Evolutionary conservation across 2,329 filamentous ascomycete species (phyloP), one percentile per base, ranked within the genome.

Genomic region (Aspergillus felis): DNA sequence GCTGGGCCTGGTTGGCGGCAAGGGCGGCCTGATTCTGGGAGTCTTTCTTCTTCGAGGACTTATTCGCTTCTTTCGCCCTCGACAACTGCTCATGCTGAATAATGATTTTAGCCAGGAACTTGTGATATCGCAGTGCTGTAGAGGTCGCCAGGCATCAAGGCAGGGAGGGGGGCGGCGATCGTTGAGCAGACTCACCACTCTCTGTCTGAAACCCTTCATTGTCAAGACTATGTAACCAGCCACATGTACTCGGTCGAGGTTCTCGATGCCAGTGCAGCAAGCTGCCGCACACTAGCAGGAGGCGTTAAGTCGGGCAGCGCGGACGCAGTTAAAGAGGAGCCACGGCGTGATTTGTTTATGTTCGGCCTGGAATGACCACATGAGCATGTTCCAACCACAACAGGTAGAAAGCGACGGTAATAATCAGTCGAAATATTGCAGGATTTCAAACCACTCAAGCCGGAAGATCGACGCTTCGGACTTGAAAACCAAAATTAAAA

Each of bases 151-250:
- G 42, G 42, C 49, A 52, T 49, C 57, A 53, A 49, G 17, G 44
- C 59, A 56, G 61, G 68, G 69, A 66, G 57, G 60, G 64, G 67
- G 66, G 64, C 46, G 48, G 48, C 54, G 48, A 53, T 55, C 53
- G 56, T 50, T 48, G 50, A 61, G 53, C 54, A 60, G 64, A 86
- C 90, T 84, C 86, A 96, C 92, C 83, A 97, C 92, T 89, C 90
- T 91, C 83, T 96, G 91, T 80, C 92, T 90, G 79, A 97, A 96
- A 76, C 91, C 90, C 82, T 96, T 97, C 93, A 97, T 97, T 79
- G 84, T 89, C 78, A 77, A 78, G 57, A 59, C 60, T 67, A 66
- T 62, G 61, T 60, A 65, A 63, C 64, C 58, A 66, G 62, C 71
- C 68, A 67, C 71, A 74, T 73, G 67, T 72, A 74, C 68, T 72